phyloP scores from a whole-genome alignment of 805 yeast genomes.

The Cyberlindnera meyerae region DNA sequence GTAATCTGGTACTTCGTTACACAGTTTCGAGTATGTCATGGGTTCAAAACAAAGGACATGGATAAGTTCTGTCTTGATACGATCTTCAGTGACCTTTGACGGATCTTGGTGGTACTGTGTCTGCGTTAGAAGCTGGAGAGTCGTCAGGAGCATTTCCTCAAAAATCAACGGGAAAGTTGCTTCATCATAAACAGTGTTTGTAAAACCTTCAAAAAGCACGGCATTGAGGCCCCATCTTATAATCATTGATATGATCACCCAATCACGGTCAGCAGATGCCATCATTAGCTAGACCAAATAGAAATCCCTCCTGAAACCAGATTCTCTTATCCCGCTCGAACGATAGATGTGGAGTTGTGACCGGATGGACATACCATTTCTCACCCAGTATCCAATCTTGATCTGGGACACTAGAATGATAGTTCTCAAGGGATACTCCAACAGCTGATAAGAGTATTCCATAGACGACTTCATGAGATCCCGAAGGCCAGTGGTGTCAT shows the following conservation, averaged over 20 bases:
- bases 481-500: constrained; percentile 16
- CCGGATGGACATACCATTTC: constrained; percentile 81
- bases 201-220: constrained; percentile 45
- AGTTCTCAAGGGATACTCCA: constrained; percentile 76
- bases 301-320: constrained; percentile 76
- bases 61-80: constrained; percentile 66
- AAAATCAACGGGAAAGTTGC: constrained; percentile 54
- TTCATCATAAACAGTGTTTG: constrained; percentile 40
- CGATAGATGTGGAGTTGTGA: constrained; percentile 78
- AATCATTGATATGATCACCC: constrained; percentile 51
- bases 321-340: constrained; percentile 73
- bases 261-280: constrained; percentile 51
- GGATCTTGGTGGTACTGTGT: constrained; percentile 51
- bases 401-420: constrained; percentile 78
- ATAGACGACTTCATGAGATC: too few species aligned
- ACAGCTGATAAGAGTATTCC: constrained; percentile 20
- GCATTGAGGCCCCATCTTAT: constrained; percentile 63
- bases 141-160: constrained; percentile 70
- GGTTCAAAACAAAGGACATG: constrained; percentile 79
- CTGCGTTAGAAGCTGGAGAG: constrained; percentile 67
- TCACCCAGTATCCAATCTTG: constrained; percentile 87
- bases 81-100: constrained; percentile 42
- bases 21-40: constrained; percentile 64
- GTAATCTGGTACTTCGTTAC: constrained; percentile 70
- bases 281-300: constrained; percentile 61